Conservation (phyloP, 1,139 yeast species). For the Taphrina wiesneri region DNA sequence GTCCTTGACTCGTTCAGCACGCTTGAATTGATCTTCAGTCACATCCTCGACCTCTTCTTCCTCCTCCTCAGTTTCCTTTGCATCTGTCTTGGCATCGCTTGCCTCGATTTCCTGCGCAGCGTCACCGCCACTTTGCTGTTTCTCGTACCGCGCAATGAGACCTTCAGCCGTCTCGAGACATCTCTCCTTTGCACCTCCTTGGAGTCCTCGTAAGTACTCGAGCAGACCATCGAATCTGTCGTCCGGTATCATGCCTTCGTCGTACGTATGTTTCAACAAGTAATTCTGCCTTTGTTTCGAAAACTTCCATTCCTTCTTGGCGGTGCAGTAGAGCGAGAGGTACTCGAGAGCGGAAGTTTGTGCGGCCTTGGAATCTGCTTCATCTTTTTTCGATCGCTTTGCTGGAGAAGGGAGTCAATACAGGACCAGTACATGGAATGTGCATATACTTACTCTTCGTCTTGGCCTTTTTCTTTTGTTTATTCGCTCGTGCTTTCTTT, state of each 20-base stretch:
- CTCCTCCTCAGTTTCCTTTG: not conserved
- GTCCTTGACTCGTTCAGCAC: not conserved
- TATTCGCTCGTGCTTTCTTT: not conserved
- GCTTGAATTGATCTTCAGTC: slow-evolving; percentile 1
- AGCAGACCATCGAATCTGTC: not conserved
- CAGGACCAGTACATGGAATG: not conserved
- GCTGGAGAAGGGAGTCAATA: not conserved
- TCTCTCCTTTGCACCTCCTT: slow-evolving; percentile 17
- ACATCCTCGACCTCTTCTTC: slow-evolving; percentile 11
- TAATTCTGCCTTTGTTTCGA: slow-evolving; percentile 31
- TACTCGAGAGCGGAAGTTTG: slow-evolving; percentile 10
- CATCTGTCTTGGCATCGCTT: not conserved
- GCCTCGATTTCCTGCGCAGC: not conserved
- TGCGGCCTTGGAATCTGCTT: slow-evolving; percentile 21
- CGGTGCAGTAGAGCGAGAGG: slow-evolving; percentile 9
- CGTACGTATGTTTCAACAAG: slow-evolving; percentile 10
- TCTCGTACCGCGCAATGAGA: slow-evolving; percentile 6
- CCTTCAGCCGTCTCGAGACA: slow-evolving; percentile 13
- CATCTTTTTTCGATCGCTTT: slow-evolving; percentile 16
- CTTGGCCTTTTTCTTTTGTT: slow-evolving; percentile 19
- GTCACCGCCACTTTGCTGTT: not conserved
- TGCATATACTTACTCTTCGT: not conserved
- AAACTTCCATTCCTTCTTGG: slow-evolving; percentile 15
- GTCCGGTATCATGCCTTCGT: slow-evolving; percentile 7
- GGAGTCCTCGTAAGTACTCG: slow-evolving; percentile 9